Percentiles rank a stretch among this genome's conserved stretches.
phyloP scores from a whole-genome alignment of 176 grass and related monocot species.

The Aechmea fasciata region DNA sequence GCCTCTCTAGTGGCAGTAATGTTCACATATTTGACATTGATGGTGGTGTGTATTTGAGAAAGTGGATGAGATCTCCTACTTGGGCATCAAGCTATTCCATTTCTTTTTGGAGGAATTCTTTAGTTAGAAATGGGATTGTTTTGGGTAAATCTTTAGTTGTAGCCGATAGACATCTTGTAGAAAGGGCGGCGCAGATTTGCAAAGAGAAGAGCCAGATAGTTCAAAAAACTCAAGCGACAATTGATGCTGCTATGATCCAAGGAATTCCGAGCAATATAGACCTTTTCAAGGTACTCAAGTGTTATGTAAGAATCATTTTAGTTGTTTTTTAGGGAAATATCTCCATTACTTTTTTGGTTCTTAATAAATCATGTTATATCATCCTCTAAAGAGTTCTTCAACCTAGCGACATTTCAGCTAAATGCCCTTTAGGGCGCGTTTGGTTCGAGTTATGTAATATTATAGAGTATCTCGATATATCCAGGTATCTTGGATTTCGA shows the following conservation, averaged over 20 bases:
- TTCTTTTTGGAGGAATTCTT: conserved; percentile 74
- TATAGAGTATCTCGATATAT: too few relatives aligned
- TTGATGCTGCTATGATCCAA: conserved; percentile 91
- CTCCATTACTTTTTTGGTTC: background rate
- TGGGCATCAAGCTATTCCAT: conserved; percentile 61
- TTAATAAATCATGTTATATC: background rate
- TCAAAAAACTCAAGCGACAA: conserved; percentile 75
- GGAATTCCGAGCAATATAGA: conserved; percentile 99
- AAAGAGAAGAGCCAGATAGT: conserved; percentile 75
- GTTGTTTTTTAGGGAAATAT: background rate
- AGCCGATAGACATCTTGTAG: conserved; percentile 71
- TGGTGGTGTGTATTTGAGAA: conserved; percentile 76
- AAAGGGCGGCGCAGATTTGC: conserved; percentile 56
- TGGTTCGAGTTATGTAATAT: too few relatives aligned
- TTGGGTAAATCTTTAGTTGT: conserved; percentile 89
- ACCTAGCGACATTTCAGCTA: too few relatives aligned
- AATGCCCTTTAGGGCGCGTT: too few relatives aligned
- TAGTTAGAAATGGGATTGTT: conserved; percentile 59
- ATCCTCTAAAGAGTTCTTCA: background rate
- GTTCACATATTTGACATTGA: conserved; percentile 68
- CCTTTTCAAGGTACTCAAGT: conserved; percentile 80
- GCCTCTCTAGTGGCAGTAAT: conserved; percentile 28
- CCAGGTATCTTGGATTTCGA: too few relatives aligned
- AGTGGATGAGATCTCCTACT: conserved; percentile 82
- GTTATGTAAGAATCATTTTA: background rate